Base-by-base conservation (phyloP, 192 early-diverging fungal genomes). In the Entomortierella parvispora region DNA sequence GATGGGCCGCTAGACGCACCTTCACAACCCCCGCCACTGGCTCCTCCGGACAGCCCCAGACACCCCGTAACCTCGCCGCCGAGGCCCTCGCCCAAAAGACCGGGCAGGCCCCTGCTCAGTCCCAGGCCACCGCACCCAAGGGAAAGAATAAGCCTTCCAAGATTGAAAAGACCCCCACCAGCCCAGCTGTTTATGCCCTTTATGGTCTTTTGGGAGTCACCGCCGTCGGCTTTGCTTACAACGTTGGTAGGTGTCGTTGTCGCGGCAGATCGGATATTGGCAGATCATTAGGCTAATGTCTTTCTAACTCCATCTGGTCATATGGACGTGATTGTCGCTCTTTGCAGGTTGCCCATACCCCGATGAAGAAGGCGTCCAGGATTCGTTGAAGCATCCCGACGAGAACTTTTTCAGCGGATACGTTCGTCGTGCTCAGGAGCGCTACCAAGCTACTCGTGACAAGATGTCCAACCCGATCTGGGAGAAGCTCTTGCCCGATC, bases 401-500 rank as follows among this genome's bases (percentile, higher is more conserved):
- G 68, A 74, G 51, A 25, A 54, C 14, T 49, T 60, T 45, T 57
- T 58, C 31, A 22, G 44, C 22, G 57, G 56, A 69, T 70, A 45
- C 29, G 34, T 51, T 32, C 47, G 56, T 32, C 25, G 53, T 57
- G 68, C 65, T 26, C 32, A 77, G 40, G 69, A 78, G 32, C 63
- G 65, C 20, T 62, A 63, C 68, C n/a, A 65, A 3, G 63, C 56
- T 22, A 51, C 45, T 20, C 37, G 63, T 22, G 77, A 83, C 62
- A 71, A 68, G 45, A 74, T 89, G 68, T 66, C 85, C 14, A 86
- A 91, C 46, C 93, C 93, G 17, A 89, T 90, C 40, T 89, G 88
- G 65, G 93, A 96, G 65, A 93, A 97, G 75, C 87, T 99, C 56
- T 85, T 99, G 44, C 97, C 97, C 0, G 96, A 98, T 58, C 91